A percentile compares a stretch with the other conserved stretches of the same genome.
phyloP scores from a whole-genome alignment of 768 basidiomycete genomes.

The Neoboletus brunneissimus region DNA sequence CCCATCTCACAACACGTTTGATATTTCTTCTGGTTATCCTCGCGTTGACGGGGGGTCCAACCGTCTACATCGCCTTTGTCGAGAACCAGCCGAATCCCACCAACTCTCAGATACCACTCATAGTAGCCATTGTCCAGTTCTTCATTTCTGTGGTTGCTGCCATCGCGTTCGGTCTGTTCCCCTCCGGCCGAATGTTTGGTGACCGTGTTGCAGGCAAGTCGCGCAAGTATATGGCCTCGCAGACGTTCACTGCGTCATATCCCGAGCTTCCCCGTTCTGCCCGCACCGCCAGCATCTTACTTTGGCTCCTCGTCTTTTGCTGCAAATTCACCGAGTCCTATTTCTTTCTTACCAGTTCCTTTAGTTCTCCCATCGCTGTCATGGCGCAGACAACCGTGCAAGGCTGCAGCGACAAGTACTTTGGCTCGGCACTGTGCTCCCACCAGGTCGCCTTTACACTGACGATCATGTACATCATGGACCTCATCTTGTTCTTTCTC shows the following conservation, averaged over 20 bases:
- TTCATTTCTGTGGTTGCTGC: slow-evolving; percentile 85
- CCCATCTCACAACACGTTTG: slow-evolving; percentile 91
- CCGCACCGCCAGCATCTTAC: slow-evolving; percentile 76
- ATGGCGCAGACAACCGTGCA: slow-evolving; percentile 96
- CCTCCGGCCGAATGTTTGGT: slow-evolving; percentile 97
- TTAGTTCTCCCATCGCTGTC: slow-evolving; percentile 92
- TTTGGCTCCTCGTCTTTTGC: slow-evolving; percentile 93
- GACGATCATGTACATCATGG: slow-evolving; percentile 99
- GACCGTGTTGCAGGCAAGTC: slow-evolving; percentile 96
- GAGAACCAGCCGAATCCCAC: slow-evolving; percentile 55
- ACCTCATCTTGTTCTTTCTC: slow-evolving; percentile 95
- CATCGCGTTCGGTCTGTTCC: slow-evolving; percentile 80
- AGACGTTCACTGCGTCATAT: slow-evolving; percentile 98
- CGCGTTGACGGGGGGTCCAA: slow-evolving; percentile 89
- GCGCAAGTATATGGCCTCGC: slow-evolving; percentile 98
- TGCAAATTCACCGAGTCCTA: slow-evolving; percentile 98
- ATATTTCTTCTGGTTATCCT: slow-evolving; percentile 90
- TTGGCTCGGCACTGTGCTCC: slow-evolving; percentile 77
- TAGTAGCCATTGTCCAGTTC: slow-evolving; percentile 92
- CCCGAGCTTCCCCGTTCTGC: slow-evolving; percentile 70
- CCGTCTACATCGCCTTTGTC: slow-evolving; percentile 87
- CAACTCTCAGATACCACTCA: slow-evolving; percentile 73
- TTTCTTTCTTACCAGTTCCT: slow-evolving; percentile 97
- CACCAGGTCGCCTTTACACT: slow-evolving; percentile 95
- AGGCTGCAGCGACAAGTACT: slow-evolving; percentile 79